Percentiles rank a stretch among this genome's conserved stretches.
Evolutionary conservation across 768 basidiomycete species (phyloP).

Genomic region (Lentinula edodes): DNA sequence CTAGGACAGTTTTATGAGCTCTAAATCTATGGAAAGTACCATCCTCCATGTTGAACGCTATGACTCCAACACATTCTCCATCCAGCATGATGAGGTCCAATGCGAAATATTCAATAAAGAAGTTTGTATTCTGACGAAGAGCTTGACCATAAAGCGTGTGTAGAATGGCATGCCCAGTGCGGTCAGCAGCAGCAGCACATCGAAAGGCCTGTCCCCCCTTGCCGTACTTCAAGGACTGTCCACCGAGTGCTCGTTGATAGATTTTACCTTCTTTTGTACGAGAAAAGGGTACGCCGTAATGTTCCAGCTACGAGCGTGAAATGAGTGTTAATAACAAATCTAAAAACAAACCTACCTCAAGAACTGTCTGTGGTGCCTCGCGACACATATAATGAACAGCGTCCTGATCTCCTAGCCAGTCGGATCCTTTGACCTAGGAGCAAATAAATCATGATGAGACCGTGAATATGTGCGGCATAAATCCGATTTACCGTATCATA

Average conservation of each 20-base stretch:
- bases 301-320: conserved; percentile 70
- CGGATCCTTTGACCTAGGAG: conserved; percentile 90
- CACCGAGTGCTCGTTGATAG: conserved; percentile 98
- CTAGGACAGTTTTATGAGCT: conserved; percentile 95
- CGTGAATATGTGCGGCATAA: background rate
- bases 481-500: conserved; percentile 73
- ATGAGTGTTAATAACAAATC: conserved; percentile 1
- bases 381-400: conserved; percentile 99
- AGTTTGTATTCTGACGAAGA: conserved; percentile 97
- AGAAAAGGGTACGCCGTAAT: conserved; percentile 98
- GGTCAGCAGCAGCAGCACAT: conserved; percentile 96
- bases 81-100: conserved; percentile 98
- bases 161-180: conserved; percentile 96
- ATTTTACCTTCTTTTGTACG: conserved; percentile 98
- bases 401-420: conserved; percentile 99
- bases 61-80: conserved; percentile 98
- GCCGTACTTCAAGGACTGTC: conserved; percentile 93
- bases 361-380: conserved; percentile 90
- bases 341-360: conserved; percentile 53
- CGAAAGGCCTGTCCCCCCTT: conserved; percentile 99
- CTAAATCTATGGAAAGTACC: conserved; percentile 98
- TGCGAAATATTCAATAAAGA: conserved; percentile 99
- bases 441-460: background rate
- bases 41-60: conserved; percentile 99
- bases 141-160: conserved; percentile 99